phyloP scores from a whole-genome alignment of 495 filamentous ascomycete species.

The Pseudoneurospora amorphoporcata region DNA sequence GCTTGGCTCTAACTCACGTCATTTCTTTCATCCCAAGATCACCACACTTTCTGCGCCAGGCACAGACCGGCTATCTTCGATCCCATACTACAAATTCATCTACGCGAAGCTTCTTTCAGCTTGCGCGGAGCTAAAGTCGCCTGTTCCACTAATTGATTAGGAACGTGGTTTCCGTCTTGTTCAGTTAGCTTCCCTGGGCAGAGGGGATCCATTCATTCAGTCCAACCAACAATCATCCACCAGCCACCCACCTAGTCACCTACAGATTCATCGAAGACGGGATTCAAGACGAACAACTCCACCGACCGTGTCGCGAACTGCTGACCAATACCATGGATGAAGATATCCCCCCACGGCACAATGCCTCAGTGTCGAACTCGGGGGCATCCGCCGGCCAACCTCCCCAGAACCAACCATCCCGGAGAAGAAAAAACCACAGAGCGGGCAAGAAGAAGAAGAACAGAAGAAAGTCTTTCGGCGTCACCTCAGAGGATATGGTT shows the following conservation, averaged over 20 bases:
- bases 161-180: background rate
- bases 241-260: background rate
- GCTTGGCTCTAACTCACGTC: background rate
- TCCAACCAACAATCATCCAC: background rate
- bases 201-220: background rate
- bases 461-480: constrained; percentile 55
- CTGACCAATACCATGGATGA: background rate
- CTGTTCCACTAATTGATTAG: background rate
- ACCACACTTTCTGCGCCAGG: background rate
- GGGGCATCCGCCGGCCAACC: constrained; percentile 34
- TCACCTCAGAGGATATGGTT: constrained; percentile 34
- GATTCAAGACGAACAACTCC: background rate
- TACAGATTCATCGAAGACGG: background rate
- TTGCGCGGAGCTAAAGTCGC: background rate
- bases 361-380: constrained; percentile 30
- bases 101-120: background rate
- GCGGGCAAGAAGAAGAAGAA: constrained; percentile 50
- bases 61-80: background rate
- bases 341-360: background rate
- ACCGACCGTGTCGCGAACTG: background rate
- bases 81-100: background rate
- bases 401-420: constrained; percentile 4
- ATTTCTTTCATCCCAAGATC: background rate
- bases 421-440: constrained; percentile 31
- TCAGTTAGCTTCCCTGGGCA: background rate